Base-by-base conservation (phyloP, 768 basidiomycete genomes). In the Rickenella mellea region DNA sequence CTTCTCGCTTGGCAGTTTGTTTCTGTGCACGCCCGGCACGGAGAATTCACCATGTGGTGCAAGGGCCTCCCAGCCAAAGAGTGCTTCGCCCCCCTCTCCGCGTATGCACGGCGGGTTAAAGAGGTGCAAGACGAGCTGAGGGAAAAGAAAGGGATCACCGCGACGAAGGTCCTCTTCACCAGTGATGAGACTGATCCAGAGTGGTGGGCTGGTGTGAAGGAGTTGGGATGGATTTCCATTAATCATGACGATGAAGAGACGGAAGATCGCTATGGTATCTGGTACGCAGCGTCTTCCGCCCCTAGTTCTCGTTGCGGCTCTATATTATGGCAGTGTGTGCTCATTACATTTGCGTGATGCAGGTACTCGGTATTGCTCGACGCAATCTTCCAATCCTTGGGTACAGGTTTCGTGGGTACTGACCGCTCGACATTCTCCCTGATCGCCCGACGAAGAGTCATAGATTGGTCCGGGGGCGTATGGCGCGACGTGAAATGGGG, bases 301-400 rank as follows among this genome's bases (percentile, higher is more conserved):
- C 39, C 15, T 4, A 40, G 9, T 35, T 33, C 28, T n/a, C 3
- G 19, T 8, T 40, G 43, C 31, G 22, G 30, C 3, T n/a, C 31
- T 15, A 44, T 47, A 10, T 40, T 19, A 9, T 14, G 4, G 9
- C 24, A 22, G 3, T 22, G 19, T 10, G 15, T 7, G 6, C 3
- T 36, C 8, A 11, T 15, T 17, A 9, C 15, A 2, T 36, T 36
- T 22, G n/a, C n/a, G n/a, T n/a, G 37, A 33, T n/a, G 17, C 49
- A 82, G 82, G 80, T 80, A 83, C 56, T 79, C 82, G 8, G 61
- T 81, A 14, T 60, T 87, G 39, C 69, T 86, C 39, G 83, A 86
- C 52, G 80, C 81, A 3, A 76, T 74, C 8, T 73, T 84, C 43
- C 85, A 87, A 51, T 80, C 80, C 0, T 62, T 61, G 29, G 83